Percentiles rank a stretch among this genome's conserved stretches.
Evolutionary conservation across 768 basidiomycete species (phyloP).

Genomic region (Termitomyces sp.): DNA sequence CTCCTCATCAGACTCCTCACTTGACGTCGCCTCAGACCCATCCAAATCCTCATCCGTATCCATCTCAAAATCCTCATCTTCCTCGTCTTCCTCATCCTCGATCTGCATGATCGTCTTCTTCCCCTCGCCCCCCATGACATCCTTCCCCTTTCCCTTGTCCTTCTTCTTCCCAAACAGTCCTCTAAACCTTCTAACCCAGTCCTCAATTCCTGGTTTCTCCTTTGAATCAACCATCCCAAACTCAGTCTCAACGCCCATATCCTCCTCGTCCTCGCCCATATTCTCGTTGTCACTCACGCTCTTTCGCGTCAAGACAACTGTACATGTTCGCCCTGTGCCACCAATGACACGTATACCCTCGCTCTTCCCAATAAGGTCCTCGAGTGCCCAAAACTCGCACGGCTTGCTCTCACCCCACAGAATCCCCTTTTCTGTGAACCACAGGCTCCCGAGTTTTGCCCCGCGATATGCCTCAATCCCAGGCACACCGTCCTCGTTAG

Average conservation of each 20-base stretch:
- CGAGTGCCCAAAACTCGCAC: slow-evolving; percentile 71
- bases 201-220: slow-evolving; percentile 61
- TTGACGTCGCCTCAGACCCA: slow-evolving; percentile 27
- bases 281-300: slow-evolving; percentile 12
- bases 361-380: slow-evolving; percentile 46
- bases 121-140: slow-evolving; percentile 7
- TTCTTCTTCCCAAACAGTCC: slow-evolving; percentile 50
- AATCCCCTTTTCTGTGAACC: slow-evolving; percentile 67
- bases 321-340: slow-evolving; percentile 66
- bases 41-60: slow-evolving; percentile 33
- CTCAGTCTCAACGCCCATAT: slow-evolving; percentile 54
- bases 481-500: slow-evolving; percentile 43
- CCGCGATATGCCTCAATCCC: slow-evolving; percentile 68
- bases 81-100: slow-evolving; percentile 43
- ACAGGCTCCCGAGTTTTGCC: slow-evolving; percentile 69
- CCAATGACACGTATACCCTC: slow-evolving; percentile 54
- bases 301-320: slow-evolving; percentile 50
- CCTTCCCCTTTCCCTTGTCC: not conserved
- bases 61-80: slow-evolving; percentile 40
- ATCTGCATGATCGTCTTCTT: slow-evolving; percentile 26
- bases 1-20: slow-evolving; percentile 20
- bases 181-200: slow-evolving; percentile 61
- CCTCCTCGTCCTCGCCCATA: slow-evolving; percentile 29
- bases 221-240: slow-evolving; percentile 71
- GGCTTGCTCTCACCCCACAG: slow-evolving; percentile 76